phyloP scores from a whole-genome alignment of 371 early-diverging fungal genomes.

The Mortierella sp. region DNA sequence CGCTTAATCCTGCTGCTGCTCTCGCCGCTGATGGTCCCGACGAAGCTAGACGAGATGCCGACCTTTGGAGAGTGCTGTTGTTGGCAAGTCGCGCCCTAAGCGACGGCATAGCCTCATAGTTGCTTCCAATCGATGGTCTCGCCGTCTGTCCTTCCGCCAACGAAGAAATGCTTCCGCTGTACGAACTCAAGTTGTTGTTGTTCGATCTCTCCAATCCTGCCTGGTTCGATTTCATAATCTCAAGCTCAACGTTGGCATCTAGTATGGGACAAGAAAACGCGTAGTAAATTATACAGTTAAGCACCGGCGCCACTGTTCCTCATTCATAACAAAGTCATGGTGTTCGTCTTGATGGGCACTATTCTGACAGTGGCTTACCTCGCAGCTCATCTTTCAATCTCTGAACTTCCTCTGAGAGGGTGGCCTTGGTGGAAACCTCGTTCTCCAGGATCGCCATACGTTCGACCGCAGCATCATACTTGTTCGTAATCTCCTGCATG shows the following conservation, averaged over 20 bases:
- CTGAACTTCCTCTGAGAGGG: constrained; percentile 80
- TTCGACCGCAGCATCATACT: constrained; percentile 80
- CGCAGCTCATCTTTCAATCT: constrained; percentile 85
- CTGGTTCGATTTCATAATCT: constrained; percentile 67
- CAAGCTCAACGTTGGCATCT: constrained; percentile 74
- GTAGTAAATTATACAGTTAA: neutral
- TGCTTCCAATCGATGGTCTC: constrained; percentile 42
- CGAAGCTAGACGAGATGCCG: constrained; percentile 18
- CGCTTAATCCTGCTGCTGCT: neutral
- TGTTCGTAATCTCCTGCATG: constrained; percentile 78
- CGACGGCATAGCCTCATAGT: constrained; percentile 50
- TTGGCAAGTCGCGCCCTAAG: constrained; percentile 44
- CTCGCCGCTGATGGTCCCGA: neutral
- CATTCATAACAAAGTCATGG: neutral
- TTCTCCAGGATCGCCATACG: constrained; percentile 76
- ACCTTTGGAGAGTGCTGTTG: constrained; percentile 36
- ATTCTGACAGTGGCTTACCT: constrained; percentile 53
- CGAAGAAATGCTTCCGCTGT: constrained; percentile 40
- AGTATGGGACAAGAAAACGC: neutral
- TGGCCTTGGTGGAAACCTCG: constrained; percentile 78
- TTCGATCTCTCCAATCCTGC: constrained; percentile 30
- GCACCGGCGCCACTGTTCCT: neutral
- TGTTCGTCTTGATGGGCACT: neutral
- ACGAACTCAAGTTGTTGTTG: constrained; percentile 27
- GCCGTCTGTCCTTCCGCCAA: constrained; percentile 18